These are phyloP conservation scores for Rhododendron mucronatum DNA, from an alignment of 148 eudicot species.

Conservation along the genomic window DNA sequence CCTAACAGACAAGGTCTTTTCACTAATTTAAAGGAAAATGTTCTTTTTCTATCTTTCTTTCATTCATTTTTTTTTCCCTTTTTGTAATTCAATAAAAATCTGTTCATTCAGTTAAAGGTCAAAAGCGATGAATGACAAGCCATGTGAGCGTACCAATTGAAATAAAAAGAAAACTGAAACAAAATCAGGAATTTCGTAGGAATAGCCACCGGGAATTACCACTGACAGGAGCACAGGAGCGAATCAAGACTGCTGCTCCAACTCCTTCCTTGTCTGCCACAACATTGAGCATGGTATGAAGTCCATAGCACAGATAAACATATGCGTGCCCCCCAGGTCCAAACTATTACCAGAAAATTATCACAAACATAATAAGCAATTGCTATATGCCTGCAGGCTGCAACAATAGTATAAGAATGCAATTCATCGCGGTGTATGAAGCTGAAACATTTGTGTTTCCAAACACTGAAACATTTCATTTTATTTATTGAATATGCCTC, in stretches of 20 bases:
- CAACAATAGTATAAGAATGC: not conserved
- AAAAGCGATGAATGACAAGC: not conserved
- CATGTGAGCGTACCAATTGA: not conserved
- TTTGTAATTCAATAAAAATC: not conserved
- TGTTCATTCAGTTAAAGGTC: not conserved
- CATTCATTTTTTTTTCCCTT: no score
- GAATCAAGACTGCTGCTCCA: conserved; percentile 92
- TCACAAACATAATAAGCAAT: not conserved
- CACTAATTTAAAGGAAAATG: not conserved
- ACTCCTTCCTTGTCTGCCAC: conserved; percentile 91
- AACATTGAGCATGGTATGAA: conserved; percentile 84
- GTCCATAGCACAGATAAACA: conserved; percentile 93
- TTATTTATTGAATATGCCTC: not conserved
- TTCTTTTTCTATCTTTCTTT: not conserved
- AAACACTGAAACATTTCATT: not conserved
- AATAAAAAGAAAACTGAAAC: not conserved
- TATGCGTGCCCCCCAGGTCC: conserved; percentile 95
- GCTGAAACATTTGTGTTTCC: not conserved
- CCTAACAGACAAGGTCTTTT: not conserved
- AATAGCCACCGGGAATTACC: conserved; percentile 36
- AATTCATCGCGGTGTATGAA: not conserved
- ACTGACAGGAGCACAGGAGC: conserved; percentile 81
- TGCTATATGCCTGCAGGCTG: not conserved
- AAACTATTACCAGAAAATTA: conserved; percentile 43
- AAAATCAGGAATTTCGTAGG: not conserved